These are phyloP conservation scores for Thecaphora thlaspeos DNA, from an alignment of 1,284 basidiomycete genomes.

Conservation along the genomic window DNA sequence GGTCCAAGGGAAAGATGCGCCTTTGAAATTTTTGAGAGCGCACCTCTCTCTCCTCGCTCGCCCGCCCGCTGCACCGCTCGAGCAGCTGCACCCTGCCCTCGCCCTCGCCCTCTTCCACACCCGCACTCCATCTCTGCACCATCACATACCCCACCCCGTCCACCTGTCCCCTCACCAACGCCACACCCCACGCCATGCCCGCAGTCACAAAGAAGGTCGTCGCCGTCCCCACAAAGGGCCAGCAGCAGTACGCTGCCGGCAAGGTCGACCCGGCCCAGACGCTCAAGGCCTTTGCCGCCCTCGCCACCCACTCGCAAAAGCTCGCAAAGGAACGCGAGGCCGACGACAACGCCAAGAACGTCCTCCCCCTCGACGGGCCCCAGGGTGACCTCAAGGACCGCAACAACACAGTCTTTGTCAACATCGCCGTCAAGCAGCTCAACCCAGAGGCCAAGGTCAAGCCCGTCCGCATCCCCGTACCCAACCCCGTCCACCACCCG, in stretches of 20 bases:
- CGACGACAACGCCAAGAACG: slow-evolving; percentile 4
- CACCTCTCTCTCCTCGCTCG: too few species aligned
- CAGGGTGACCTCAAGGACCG: slow-evolving; percentile 27
- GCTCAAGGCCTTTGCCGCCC: slow-evolving; percentile 48
- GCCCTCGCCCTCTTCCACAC: background rate
- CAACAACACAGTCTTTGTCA: slow-evolving; percentile 41
- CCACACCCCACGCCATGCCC: slow-evolving; percentile 6
- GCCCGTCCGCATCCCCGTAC: slow-evolving; percentile 46
- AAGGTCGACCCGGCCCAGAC: slow-evolving; percentile 41
- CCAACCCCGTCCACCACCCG: slow-evolving; percentile 77
- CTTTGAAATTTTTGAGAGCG: slow-evolving; percentile 10
- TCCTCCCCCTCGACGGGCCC: slow-evolving; percentile 42
- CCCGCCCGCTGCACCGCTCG: too few species aligned
- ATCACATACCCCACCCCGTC: slow-evolving; percentile 2
- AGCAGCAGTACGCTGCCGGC: slow-evolving; percentile 16
- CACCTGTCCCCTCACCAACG: too few species aligned
- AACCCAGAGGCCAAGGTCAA: slow-evolving; percentile 36
- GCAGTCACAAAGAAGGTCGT: slow-evolving; percentile 14
- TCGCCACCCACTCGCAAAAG: slow-evolving; percentile 30
- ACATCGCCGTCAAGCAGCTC: slow-evolving; percentile 47
- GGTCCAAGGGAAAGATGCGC: too few species aligned
- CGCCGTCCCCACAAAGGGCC: slow-evolving; percentile 9
- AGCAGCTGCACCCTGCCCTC: background rate
- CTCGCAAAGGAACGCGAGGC: slow-evolving; percentile 4
- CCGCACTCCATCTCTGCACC: background rate